These are phyloP conservation scores for Backusella mclennaniae DNA, from an alignment of 192 early-diverging fungal genomes.

Conservation along the genomic window DNA sequence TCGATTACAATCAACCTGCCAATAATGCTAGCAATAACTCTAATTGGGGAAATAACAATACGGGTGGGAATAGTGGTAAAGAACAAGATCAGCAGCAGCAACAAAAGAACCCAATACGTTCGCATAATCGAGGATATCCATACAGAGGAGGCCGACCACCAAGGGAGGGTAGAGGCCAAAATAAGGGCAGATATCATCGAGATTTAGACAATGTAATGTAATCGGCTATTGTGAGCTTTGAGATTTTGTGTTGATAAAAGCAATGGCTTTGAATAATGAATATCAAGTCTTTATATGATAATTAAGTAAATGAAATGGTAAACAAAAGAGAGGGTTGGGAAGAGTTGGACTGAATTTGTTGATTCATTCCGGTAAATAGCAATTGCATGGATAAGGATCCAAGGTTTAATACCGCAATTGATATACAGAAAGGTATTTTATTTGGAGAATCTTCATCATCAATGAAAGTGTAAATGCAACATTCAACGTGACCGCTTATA, in stretches of 20 bases:
- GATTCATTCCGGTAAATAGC: too few species aligned
- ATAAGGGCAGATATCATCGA: not conserved
- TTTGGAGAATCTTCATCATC: too few species aligned
- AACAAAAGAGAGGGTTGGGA: too few species aligned
- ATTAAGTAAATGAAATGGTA: too few species aligned
- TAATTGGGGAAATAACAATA: not conserved
- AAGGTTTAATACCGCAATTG: too few species aligned
- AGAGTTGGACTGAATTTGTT: too few species aligned
- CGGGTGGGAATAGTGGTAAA: not conserved
- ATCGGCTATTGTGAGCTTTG: too few species aligned
- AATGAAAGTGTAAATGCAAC: not conserved
- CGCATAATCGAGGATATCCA: not conserved
- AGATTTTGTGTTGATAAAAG: not conserved
- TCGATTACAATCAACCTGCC: not conserved
- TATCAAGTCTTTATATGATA: too few species aligned
- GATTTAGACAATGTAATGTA: conserved; percentile 2
- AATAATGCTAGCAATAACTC: not conserved
- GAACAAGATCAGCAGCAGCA: not conserved
- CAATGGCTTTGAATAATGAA: not conserved
- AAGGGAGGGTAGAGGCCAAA: not conserved
- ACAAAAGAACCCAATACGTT: not conserved
- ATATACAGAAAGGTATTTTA: too few species aligned
- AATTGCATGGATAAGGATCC: too few species aligned
- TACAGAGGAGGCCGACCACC: not conserved
- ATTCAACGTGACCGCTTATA: not conserved